These are phyloP conservation scores for Eucalyptus shirleyi DNA, from an alignment of 345 rosid species.

Conservation along the genomic window DNA sequence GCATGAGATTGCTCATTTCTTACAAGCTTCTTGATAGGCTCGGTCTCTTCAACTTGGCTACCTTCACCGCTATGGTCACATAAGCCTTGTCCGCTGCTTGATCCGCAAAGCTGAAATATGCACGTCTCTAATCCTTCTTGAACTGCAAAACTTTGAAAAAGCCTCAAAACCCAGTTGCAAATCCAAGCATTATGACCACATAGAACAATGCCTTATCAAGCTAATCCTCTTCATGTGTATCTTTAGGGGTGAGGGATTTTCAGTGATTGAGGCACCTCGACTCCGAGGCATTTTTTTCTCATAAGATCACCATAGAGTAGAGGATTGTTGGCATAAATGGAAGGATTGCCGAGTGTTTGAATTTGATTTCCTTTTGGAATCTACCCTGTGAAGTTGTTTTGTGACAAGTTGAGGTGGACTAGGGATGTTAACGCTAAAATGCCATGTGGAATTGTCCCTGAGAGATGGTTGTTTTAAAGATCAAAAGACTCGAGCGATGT, in stretches of 20 bases:
- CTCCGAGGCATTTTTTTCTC: background rate
- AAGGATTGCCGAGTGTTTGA: background rate
- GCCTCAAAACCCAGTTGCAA: background rate
- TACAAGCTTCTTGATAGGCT: fast-evolving
- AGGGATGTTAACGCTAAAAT: background rate
- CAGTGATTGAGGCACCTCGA: background rate
- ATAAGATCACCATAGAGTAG: background rate
- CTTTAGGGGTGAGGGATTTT: background rate
- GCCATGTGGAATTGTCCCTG: conserved; percentile 6
- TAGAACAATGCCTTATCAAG: background rate
- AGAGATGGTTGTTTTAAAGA: conserved; percentile 2
- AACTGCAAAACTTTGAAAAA: background rate
- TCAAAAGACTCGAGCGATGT: background rate
- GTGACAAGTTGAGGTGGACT: conserved; percentile 1
- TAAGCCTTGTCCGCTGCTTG: background rate
- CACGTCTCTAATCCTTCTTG: background rate
- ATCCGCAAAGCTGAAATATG: background rate
- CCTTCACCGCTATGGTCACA: background rate
- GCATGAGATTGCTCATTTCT: background rate
- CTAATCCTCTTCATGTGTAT: background rate
- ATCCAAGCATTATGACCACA: background rate
- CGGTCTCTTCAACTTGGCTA: background rate
- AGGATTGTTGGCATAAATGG: background rate
- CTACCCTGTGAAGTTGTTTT: background rate
- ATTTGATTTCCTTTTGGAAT: background rate